Base-by-base conservation (phyloP, 352 stramenopile genomes). In the Blastocystis sp. region DNA sequence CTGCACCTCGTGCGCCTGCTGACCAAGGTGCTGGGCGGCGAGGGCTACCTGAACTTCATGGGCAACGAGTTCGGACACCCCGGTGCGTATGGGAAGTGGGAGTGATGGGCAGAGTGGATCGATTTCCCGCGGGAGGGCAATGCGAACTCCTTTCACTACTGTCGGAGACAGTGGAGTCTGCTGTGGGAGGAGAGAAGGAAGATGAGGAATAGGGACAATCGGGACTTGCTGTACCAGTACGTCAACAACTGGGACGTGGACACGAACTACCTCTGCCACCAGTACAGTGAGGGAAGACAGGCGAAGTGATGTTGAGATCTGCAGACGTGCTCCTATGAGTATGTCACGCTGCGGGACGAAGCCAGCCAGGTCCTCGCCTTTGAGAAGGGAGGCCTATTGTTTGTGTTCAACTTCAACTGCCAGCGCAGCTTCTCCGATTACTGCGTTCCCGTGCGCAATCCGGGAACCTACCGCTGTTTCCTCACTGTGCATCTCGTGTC, bases 41-140 rank as follows among this genome's bases (percentile, higher is more conserved):
- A 90, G 43, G 89, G 59, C 7, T 90, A 81, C 19, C 61, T 90
- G n/a, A 77, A 77, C 38, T 90, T 90, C 76, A 89, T 89, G 52
- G 89, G 89, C 2, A 90, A 90, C 78, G 86, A 90, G 69, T 90
- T 90, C 41, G 89, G 87, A 45, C 89, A 90, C 53, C 89, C 89
- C n/a, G 64, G 64, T 74, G 21, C 0, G 21, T 48, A 0, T 53
- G 21, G 11, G 34, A 11, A 53, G 9, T 48, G 10, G 21, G 21
- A 28, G 60, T 74, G 17, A 45, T n/a, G 28, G 3, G 14, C 45
- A 80, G 89, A 90, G 67, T 90, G 89, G 89, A 41, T 90, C 23
- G 89, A 90, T 66, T 90, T 90, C 48, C 89, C 89, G 1, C 61
- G 89, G 40, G 62, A 90, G 53, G 89, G 89, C 34, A 90, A 90